Base-by-base conservation (phyloP, 169 alveolate genomes). In the Eimeria praecox region DNA sequence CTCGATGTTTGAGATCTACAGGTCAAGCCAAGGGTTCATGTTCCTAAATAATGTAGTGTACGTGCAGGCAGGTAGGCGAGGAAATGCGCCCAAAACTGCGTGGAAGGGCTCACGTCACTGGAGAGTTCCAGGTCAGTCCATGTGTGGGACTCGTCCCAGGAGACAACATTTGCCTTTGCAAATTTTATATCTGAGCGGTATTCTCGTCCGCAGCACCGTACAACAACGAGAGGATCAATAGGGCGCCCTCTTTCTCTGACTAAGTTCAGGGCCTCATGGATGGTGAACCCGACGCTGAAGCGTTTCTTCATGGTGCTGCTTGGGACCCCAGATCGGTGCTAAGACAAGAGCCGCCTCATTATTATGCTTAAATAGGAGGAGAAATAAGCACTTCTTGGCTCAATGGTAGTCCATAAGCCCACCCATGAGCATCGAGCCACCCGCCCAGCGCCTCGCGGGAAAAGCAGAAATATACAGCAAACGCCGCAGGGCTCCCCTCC, bases 81-180 rank as follows among this genome's bases (percentile, higher is more conserved):
- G 42, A 33, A n/a, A 5, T 8, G 78, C 20, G 44, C 44, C 0
- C 40, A 30, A 1, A 9, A 66, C n/a, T 66, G 46, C 16, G 8
- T 44, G 71, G 27, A 20, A 33, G 2, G 77, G 52, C 93, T 95
- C 42, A 95, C 98, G 27, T 98, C 95, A 95, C 95, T 97, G 52
- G 99, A 96, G 38, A 98, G 96, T 64, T 96, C 97, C 10, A 98
- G 64, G 97, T 98, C 98, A 59, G 97, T 97, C 99, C 99, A 98
- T 64, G 98, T 95, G 95, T 96, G 96, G 86, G 98, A 95, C 90
- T 98, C 99, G 77, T 98, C 99, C 99, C 99, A 98, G 94, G 98
- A 97, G 35, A 98, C 98, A 24, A 98, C 98, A 46, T 96, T 97
- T 89, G 98, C 97, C 95, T 98, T 98, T 75, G 97, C 96, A 78